phyloP scores from a whole-genome alignment of 2,329 filamentous ascomycete species.

The Talaromyces albobiverticillius region DNA sequence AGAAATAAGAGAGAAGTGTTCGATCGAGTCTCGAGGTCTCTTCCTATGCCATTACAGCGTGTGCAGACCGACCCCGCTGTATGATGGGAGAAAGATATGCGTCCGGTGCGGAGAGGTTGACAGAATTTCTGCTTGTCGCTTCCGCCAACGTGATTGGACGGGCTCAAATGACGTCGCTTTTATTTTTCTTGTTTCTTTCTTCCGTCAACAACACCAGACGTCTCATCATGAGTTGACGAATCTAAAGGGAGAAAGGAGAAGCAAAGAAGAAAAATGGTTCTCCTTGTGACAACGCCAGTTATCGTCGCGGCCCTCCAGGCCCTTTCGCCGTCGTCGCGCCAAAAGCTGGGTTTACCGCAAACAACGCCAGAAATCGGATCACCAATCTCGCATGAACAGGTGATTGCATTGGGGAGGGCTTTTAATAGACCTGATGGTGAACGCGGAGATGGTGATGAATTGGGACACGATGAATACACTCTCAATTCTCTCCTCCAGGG shows the following conservation, averaged over 20 bases:
- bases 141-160: neutral
- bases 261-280: constrained; percentile 44
- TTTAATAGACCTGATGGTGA: constrained; percentile 13
- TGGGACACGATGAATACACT: constrained; percentile 36
- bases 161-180: neutral
- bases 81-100: too few relatives aligned
- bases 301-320: constrained; percentile 39
- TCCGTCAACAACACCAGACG: too few relatives aligned
- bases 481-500: constrained; percentile 72
- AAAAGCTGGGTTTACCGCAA: constrained; percentile 34
- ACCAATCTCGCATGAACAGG: constrained; percentile 42
- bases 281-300: constrained; percentile 36
- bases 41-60: too few relatives aligned
- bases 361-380: constrained; percentile 23
- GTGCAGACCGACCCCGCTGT: too few relatives aligned
- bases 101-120: neutral
- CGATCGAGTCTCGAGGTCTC: too few relatives aligned
- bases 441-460: neutral
- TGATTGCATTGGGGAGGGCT: constrained; percentile 36
- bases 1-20: too few relatives aligned
- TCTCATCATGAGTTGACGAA: too few relatives aligned
- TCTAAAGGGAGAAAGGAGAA: too few relatives aligned
- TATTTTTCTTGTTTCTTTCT: constrained; percentile 13
- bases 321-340: constrained; percentile 29
- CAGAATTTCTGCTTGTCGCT: neutral